A percentile compares a stretch with the other conserved stretches of the same genome.
phyloP scores from a whole-genome alignment of 768 basidiomycete genomes.

The Rhizopogon rudus region DNA sequence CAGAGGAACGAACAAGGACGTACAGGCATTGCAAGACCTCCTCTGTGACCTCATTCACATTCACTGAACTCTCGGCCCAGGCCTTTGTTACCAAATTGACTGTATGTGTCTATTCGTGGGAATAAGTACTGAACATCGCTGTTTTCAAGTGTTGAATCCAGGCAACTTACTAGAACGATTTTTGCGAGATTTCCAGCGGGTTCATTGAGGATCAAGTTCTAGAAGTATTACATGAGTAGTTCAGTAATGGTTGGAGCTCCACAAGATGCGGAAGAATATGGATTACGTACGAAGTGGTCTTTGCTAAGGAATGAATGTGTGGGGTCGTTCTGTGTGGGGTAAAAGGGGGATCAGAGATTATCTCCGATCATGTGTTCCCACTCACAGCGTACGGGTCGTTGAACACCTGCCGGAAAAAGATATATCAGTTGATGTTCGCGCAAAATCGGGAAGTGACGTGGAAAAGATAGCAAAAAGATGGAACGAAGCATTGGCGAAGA shows the following conservation, averaged over 20 bases:
- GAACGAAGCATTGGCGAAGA: neutral
- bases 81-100: conserved; percentile 70
- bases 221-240: neutral
- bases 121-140: neutral
- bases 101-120: conserved; percentile 43
- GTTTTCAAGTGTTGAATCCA: neutral
- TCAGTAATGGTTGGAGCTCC: conserved; percentile 1
- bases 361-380: conserved; percentile 16
- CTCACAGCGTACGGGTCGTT: conserved; percentile 73
- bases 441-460: neutral
- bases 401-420: conserved; percentile 45
- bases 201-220: conserved; percentile 80
- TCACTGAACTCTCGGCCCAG: conserved; percentile 69
- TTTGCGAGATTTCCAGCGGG: conserved; percentile 74
- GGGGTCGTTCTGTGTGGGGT: conserved; percentile 62
- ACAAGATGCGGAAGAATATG: neutral
- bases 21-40: conserved; percentile 67
- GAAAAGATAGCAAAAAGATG: neutral
- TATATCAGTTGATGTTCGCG: neutral
- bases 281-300: conserved; percentile 76
- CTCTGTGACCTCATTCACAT: conserved; percentile 52
- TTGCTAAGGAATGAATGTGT: conserved; percentile 88
- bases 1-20: conserved; percentile 12
- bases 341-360: conserved; percentile 7
- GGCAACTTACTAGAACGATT: conserved; percentile 52